A percentile compares a stretch with the other conserved stretches of the same genome.
Conservation (phyloP, 805 yeast genomes). For the Zygotorulaspora sp. region DNA sequence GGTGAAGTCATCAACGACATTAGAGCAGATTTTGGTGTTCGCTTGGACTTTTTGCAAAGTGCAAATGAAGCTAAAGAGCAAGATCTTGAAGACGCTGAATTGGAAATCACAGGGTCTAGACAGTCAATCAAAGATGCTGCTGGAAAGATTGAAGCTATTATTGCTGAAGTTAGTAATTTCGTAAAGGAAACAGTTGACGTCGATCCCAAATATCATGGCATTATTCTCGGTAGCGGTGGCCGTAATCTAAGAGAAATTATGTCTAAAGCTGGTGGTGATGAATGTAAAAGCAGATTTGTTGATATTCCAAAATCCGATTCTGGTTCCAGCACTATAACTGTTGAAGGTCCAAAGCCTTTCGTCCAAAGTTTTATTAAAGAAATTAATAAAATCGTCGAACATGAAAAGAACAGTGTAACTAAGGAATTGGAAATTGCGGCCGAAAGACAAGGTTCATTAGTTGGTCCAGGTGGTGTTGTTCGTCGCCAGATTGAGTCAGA, state of each 20-base stretch:
- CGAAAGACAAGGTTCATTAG: slow-evolving; percentile 66
- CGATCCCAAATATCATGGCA: slow-evolving; percentile 68
- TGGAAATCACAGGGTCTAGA: slow-evolving; percentile 75
- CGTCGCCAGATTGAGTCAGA: slow-evolving; percentile 71
- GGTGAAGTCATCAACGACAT: slow-evolving; percentile 83
- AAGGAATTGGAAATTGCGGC: slow-evolving; percentile 58
- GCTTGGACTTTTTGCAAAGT: slow-evolving; percentile 42
- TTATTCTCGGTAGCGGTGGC: slow-evolving; percentile 76
- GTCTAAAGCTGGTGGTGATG: slow-evolving; percentile 66
- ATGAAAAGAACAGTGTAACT: slow-evolving; percentile 54
- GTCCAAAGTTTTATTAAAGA: slow-evolving; percentile 64
- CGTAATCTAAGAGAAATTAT: slow-evolving; percentile 69
- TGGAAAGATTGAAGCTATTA: slow-evolving; percentile 55
- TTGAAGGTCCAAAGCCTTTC: slow-evolving; percentile 69
- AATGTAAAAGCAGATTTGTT: slow-evolving; percentile 37
- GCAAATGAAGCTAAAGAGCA: slow-evolving; percentile 42
- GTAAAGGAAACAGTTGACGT: slow-evolving; percentile 57
- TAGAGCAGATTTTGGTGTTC: slow-evolving; percentile 55
- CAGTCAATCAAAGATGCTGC: slow-evolving; percentile 69
- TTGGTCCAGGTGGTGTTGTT: slow-evolving; percentile 77
- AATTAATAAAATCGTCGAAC: slow-evolving; percentile 57
- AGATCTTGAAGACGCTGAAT: slow-evolving; percentile 49
- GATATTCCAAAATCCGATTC: slow-evolving; percentile 65
- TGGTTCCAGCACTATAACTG: slow-evolving; percentile 51
- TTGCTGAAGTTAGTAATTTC: slow-evolving; percentile 60